These are phyloP conservation scores for Selenicereus undatus DNA, from an alignment of 148 eudicot genomes.

Conservation along the genomic window DNA sequence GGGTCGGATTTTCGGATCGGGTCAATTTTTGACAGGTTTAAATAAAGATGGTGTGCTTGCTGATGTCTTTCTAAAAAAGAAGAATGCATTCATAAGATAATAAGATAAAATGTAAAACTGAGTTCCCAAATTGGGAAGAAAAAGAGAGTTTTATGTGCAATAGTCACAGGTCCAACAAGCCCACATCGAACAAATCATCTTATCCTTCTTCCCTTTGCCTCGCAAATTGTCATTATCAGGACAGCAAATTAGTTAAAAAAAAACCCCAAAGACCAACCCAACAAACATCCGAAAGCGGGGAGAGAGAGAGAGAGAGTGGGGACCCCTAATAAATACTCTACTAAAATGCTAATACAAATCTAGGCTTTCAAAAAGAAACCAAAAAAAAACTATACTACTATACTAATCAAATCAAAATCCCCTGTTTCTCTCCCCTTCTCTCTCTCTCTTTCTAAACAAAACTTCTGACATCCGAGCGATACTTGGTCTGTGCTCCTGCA, in stretches of 20 bases:
- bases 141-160: not conserved
- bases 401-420: not conserved
- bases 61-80: no score
- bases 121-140: not conserved
- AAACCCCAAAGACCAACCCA: not conserved
- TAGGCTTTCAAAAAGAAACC: not conserved
- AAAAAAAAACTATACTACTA: no score
- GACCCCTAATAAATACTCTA: no score
- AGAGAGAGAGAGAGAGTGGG: not conserved
- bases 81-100: no score
- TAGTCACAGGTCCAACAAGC: not conserved
- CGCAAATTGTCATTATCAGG: not conserved
- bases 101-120: no score
- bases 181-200: not conserved
- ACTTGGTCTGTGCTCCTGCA: not conserved
- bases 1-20: no score
- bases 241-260: not conserved
- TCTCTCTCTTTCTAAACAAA: not conserved
- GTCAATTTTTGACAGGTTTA: no score
- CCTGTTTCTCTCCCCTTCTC: not conserved
- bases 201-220: not conserved
- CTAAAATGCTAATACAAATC: no score
- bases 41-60: no score
- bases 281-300: no score
- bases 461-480: not conserved